Conservation (phyloP, 805 yeast genomes). For the Pichia cabralensis region DNA sequence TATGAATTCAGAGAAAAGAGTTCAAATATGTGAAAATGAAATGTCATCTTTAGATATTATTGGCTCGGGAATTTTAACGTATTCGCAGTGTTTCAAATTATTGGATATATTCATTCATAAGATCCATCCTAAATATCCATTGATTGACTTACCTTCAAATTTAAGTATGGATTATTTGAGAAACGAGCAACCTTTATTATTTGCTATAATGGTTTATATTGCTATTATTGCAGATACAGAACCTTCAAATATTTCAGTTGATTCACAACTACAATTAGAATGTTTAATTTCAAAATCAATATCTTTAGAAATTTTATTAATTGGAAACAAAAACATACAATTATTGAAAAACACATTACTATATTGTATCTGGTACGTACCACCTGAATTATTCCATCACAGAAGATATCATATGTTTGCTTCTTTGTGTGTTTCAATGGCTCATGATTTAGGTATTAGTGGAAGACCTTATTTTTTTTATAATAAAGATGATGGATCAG, state of each 20-base stretch:
- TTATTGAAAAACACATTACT: slow-evolving; percentile 52
- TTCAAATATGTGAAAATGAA: slow-evolving; percentile 20
- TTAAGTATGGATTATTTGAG: slow-evolving; percentile 39
- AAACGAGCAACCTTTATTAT: slow-evolving; percentile 45
- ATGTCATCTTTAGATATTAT: slow-evolving; percentile 37
- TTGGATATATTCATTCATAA: slow-evolving; percentile 38
- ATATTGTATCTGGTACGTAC: slow-evolving; percentile 69
- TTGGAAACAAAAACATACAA: slow-evolving; percentile 64
- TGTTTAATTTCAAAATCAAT: slow-evolving; percentile 41
- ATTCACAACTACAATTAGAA: slow-evolving; percentile 39
- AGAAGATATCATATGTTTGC: slow-evolving; percentile 67
- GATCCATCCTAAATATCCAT: slow-evolving; percentile 43
- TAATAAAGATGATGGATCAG: slow-evolving; percentile 30
- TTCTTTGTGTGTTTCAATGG: slow-evolving; percentile 52
- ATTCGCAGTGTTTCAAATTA: slow-evolving; percentile 49
- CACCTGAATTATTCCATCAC: slow-evolving; percentile 73
- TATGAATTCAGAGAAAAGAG: slow-evolving; percentile 34
- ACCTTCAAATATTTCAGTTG: slow-evolving; percentile 24
- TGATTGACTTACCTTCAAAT: slow-evolving; percentile 42
- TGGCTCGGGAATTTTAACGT: slow-evolving; percentile 43
- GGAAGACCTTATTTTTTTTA: slow-evolving; percentile 38
- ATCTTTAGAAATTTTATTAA: slow-evolving; percentile 50
- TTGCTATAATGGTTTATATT: slow-evolving; percentile 55
- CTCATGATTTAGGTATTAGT: slow-evolving; percentile 69
- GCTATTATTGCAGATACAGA: slow-evolving; percentile 35